These are phyloP conservation scores for Curvularia spicifera DNA, from an alignment of 2,329 filamentous ascomycete genomes.

Conservation along the genomic window DNA sequence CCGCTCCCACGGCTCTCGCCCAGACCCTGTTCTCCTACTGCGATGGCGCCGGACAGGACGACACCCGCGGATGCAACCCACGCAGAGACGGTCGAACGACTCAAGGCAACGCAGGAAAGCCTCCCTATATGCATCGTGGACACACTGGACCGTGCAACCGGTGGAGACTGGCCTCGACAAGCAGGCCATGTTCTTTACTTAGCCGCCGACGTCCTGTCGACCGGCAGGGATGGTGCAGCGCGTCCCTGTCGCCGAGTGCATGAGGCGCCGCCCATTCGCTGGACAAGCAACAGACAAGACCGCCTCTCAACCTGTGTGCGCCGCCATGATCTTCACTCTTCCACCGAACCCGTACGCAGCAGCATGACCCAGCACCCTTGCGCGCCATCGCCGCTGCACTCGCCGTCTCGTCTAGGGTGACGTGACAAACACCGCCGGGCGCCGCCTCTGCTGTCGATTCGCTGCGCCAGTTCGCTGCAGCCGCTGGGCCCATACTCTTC, in stretches of 20 bases:
- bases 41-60: no score
- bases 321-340: conserved; percentile 19
- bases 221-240: conserved; percentile 21
- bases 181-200: conserved; percentile 17
- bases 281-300: conserved; percentile 22
- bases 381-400: conserved; percentile 14
- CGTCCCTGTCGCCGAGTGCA: conserved; percentile 16
- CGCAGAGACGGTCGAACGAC: no score
- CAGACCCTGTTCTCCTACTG: not conserved
- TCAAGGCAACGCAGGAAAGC: not conserved
- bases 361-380: conserved; percentile 19
- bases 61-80: no score
- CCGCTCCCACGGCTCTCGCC: not conserved
- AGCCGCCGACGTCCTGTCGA: conserved; percentile 22
- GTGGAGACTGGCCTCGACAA: not conserved
- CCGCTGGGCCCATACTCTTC: conserved; percentile 36
- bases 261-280: conserved; percentile 28
- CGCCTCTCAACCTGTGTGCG: conserved; percentile 17
- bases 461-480: conserved; percentile 34
- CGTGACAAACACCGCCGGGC: conserved; percentile 26
- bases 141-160: not conserved
- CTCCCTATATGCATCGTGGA: not conserved
- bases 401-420: conserved; percentile 25
- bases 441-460: conserved; percentile 28
- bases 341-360: conserved; percentile 12